Evolutionary conservation across 306 rosid species (phyloP).

Genomic region (Glycine tomentella): DNA sequence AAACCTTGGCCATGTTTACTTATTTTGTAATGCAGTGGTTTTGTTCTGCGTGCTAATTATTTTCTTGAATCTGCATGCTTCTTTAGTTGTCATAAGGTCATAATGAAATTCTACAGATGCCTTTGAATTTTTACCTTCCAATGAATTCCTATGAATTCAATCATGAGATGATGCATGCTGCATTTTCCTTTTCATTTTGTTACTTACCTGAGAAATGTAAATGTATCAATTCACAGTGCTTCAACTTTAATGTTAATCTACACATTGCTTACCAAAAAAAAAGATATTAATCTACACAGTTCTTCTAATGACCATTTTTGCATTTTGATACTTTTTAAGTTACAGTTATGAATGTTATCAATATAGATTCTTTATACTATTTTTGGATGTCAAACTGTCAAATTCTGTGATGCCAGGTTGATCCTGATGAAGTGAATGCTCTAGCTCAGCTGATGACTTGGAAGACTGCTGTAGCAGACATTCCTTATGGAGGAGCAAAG

Average conservation of each 20-base stretch:
- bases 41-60: background rate
- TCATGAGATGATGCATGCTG: too few relatives aligned
- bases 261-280: slow-evolving; percentile 6
- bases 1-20: background rate
- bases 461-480: slow-evolving; percentile 79
- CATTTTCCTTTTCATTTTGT: too few relatives aligned
- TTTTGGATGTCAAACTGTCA: background rate
- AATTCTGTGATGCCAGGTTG: slow-evolving; percentile 60
- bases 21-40: background rate
- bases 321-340: background rate
- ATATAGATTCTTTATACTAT: background rate
- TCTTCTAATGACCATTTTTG: background rate
- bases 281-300: background rate
- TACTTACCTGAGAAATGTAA: background rate
- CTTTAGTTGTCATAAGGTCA: background rate
- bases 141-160: too few relatives aligned
- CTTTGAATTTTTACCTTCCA: background rate
- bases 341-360: slow-evolving; percentile 1
- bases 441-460: slow-evolving; percentile 86
- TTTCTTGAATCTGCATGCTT: slow-evolving; percentile 14
- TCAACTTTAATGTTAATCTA: background rate
- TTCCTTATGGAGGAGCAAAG: slow-evolving; percentile 90
- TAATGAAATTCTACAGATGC: background rate
- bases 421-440: slow-evolving; percentile 85
- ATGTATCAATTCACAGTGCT: background rate